Percentiles rank a stretch among this genome's conserved stretches.
These are phyloP conservation scores for Stylosanthes scabra DNA, from an alignment of 331 rosid genomes.

Conservation along the genomic window DNA sequence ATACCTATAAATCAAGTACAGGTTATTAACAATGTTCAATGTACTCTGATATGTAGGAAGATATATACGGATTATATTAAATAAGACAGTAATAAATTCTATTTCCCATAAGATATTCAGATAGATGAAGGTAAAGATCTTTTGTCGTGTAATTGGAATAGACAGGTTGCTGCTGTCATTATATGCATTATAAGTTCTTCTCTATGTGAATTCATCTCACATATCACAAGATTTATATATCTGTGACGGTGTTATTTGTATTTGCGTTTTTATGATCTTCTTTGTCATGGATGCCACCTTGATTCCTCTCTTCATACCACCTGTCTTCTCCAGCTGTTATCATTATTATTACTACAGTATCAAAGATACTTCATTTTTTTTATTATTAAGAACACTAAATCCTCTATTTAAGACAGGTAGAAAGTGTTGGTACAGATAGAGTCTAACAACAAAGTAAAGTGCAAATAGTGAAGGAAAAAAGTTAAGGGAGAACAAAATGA, in stretches of 20 bases:
- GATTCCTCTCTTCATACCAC: constrained; percentile 29
- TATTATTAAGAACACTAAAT: neutral
- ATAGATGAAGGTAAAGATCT: neutral
- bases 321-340: constrained; percentile 24
- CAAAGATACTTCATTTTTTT: constrained; percentile 40
- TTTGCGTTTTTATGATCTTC: constrained; percentile 31
- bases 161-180: neutral
- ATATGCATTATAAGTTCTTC: neutral
- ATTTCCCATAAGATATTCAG: neutral
- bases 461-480: too few species aligned
- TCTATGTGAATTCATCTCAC: neutral
- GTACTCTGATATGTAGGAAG: too few species aligned
- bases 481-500: neutral
- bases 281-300: constrained; percentile 55
- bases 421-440: too few species aligned
- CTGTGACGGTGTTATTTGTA: constrained; percentile 43
- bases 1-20: too few species aligned
- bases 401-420: constrained; percentile 6
- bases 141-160: constrained; percentile 20
- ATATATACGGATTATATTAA: too few species aligned
- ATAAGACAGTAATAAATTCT: neutral
- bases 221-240: neutral
- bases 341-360: constrained; percentile 27
- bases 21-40: too few species aligned
- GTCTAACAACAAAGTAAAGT: too few species aligned